Evolutionary conservation across 208 protist genomes (phyloP).

Genomic region (Wallacemonas sp.): DNA sequence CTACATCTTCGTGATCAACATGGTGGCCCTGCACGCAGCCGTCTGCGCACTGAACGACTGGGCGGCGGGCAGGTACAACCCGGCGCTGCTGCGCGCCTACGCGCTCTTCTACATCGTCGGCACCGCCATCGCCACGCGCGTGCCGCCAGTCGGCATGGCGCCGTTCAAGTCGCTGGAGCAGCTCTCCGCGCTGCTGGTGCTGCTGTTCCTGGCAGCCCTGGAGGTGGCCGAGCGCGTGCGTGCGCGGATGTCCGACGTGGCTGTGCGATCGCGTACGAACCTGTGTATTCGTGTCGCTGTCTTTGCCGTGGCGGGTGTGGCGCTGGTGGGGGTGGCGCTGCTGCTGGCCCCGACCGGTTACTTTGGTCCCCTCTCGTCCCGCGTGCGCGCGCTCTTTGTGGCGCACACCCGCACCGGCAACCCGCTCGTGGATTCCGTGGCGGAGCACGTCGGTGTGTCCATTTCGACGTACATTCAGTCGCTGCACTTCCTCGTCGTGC

Average conservation of each 20-base stretch:
- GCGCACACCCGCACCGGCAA: conserved; percentile 77
- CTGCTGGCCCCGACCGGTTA: conserved; percentile 46
- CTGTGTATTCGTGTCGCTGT: conserved; percentile 35
- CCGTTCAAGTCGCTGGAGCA: too few relatives aligned
- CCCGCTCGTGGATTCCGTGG: conserved; percentile 81
- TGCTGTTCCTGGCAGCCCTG: conserved; percentile 95
- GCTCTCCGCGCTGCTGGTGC: too few relatives aligned
- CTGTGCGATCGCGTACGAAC: conserved; percentile 29
- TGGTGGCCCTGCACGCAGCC: conserved; percentile 96
- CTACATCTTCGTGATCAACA: conserved; percentile 98
- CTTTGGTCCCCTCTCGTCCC: conserved; percentile 45
- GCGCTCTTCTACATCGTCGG: too few relatives aligned
- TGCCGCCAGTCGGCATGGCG: too few relatives aligned
- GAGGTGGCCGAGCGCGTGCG: conserved; percentile 93
- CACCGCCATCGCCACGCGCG: too few relatives aligned
- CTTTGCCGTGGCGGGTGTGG: conserved; percentile 25
- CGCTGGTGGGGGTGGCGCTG: conserved; percentile 24
- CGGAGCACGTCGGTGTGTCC: conserved; percentile 53
- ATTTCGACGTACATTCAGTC: conserved; percentile 25
- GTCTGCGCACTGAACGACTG: conserved; percentile 83
- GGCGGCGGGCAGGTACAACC: conserved; percentile 73
- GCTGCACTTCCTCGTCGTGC: conserved; percentile 24
- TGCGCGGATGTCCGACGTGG: conserved; percentile 15
- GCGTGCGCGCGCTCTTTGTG: conserved; percentile 73
- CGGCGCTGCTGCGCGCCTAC: conserved; percentile 94